Conservation (phyloP, 140 eudicot species). For the Senecio squalidus region DNA sequence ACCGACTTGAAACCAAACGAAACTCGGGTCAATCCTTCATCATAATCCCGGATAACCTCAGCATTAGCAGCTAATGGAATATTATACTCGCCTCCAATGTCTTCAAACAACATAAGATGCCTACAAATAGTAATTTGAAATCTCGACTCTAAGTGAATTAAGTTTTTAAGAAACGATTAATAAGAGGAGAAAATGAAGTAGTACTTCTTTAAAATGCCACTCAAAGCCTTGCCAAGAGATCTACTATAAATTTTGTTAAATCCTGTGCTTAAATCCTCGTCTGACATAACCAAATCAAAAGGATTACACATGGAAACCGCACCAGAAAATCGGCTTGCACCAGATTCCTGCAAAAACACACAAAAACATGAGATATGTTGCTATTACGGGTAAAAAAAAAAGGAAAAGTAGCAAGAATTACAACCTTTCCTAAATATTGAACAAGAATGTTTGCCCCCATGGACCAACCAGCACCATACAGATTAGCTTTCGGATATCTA, state of each 20-base stretch:
- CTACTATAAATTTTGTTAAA: slow-evolving; percentile 69
- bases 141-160: neutral
- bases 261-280: slow-evolving; percentile 78
- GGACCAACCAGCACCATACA: slow-evolving; percentile 92
- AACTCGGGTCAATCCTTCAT: slow-evolving; percentile 84
- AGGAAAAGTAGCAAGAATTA: neutral
- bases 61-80: slow-evolving; percentile 67
- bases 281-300: slow-evolving; percentile 72
- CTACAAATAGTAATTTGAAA: slow-evolving; percentile 23
- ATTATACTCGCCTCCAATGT: slow-evolving; percentile 79
- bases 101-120: slow-evolving; percentile 79
- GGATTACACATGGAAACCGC: slow-evolving; percentile 94
- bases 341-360: slow-evolving; percentile 57
- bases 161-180: neutral
- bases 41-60: slow-evolving; percentile 70
- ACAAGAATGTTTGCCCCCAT: slow-evolving; percentile 92
- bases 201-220: slow-evolving; percentile 72
- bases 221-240: slow-evolving; percentile 70
- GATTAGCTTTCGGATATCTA: slow-evolving; percentile 66
- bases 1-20: slow-evolving; percentile 95
- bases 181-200: neutral
- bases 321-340: slow-evolving; percentile 64
- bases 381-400: neutral
- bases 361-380: neutral
- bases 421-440: slow-evolving; percentile 78